Percentiles rank a stretch among this genome's conserved stretches.
These are phyloP conservation scores for Lepidium didymum DNA, from an alignment of 345 rosid genomes.

Conservation along the genomic window DNA sequence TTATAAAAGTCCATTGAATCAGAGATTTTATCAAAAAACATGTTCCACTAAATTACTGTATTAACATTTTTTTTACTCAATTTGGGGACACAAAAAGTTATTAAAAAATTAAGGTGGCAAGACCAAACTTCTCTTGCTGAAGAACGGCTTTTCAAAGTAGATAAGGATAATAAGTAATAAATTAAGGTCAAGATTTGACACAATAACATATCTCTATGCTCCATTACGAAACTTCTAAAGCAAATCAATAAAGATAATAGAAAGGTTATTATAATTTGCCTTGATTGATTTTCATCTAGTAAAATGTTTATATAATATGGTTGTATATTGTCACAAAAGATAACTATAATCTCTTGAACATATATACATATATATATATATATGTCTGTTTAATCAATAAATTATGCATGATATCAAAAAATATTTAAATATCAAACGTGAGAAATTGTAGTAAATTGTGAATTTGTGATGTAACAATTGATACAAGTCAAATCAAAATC, in stretches of 20 bases:
- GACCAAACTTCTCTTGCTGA: background rate
- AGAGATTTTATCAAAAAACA: too few species aligned
- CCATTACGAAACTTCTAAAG: background rate
- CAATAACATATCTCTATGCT: background rate
- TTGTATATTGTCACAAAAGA: too few species aligned
- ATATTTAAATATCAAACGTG: background rate
- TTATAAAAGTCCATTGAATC: too few species aligned
- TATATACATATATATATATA: too few species aligned
- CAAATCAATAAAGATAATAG: background rate
- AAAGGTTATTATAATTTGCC: background rate
- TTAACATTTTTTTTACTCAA: too few species aligned
- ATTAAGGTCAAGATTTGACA: background rate
- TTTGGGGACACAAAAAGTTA: too few species aligned
- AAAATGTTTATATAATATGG: too few species aligned
- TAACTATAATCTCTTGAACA: too few species aligned
- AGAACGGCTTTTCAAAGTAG: too few species aligned
- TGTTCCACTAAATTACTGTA: too few species aligned
- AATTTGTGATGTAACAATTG: background rate
- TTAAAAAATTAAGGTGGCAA: too few species aligned
- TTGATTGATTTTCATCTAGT: too few species aligned
- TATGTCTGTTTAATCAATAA: background rate
- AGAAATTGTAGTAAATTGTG: background rate
- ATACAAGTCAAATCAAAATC: background rate
- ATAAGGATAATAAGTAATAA: background rate
- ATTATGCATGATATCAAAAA: background rate